phyloP scores from a whole-genome alignment of 2,329 filamentous ascomycete species.

The Scedosporium aurantiacum region DNA sequence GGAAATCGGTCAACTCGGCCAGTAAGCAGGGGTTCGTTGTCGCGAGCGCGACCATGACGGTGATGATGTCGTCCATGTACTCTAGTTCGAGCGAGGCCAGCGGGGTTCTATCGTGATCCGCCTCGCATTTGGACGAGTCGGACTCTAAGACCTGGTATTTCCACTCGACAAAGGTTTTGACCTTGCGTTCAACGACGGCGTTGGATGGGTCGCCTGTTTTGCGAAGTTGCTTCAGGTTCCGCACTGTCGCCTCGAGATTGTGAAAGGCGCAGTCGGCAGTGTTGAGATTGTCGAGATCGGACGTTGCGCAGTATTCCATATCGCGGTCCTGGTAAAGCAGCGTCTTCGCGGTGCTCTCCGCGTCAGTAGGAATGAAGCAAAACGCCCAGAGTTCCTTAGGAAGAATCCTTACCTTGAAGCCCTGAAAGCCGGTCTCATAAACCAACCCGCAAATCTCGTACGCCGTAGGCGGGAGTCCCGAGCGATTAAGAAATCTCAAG shows the following conservation, averaged over 20 bases:
- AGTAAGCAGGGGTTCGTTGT: slow-evolving; percentile 9
- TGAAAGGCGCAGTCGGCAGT: slow-evolving; percentile 8
- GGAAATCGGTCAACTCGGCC: slow-evolving; percentile 6
- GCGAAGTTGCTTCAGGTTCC: not conserved
- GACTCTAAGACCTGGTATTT: not conserved
- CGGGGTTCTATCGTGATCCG: not conserved
- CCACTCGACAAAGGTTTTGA: not conserved
- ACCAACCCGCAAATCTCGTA: slow-evolving; percentile 12
- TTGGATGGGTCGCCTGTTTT: not conserved
- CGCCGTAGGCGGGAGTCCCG: not conserved
- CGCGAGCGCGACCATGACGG: slow-evolving; percentile 11
- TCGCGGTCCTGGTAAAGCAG: slow-evolving; percentile 11
- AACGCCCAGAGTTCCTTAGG: not conserved
- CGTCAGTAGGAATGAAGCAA: not conserved
- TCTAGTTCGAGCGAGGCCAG: not conserved
- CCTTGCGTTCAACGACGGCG: not conserved
- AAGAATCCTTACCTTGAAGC: slow-evolving; percentile 9
- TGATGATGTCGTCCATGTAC: slow-evolving; percentile 11
- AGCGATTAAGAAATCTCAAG: not conserved
- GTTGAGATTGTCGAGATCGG: slow-evolving; percentile 8
- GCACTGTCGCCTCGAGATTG: slow-evolving; percentile 6
- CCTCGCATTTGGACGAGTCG: not conserved
- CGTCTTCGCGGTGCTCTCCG: not conserved
- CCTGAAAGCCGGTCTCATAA: slow-evolving; percentile 11
- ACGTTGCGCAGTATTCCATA: slow-evolving; percentile 9